phyloP scores from a whole-genome alignment of 345 rosid genomes.

The Orychophragmus violaceus region DNA sequence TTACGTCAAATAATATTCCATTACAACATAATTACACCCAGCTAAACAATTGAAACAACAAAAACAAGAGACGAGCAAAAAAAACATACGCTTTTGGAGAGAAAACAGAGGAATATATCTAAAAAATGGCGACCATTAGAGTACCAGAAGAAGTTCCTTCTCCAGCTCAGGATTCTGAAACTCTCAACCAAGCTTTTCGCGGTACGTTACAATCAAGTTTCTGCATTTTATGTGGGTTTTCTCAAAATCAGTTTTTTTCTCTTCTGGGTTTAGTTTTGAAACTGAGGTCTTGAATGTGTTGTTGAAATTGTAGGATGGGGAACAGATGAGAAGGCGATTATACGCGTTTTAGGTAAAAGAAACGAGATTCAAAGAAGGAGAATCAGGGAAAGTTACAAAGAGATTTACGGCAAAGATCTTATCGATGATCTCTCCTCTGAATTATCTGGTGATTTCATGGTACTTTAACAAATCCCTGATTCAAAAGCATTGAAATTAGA shows the following conservation, averaged over 20 bases:
- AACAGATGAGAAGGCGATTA: conserved; percentile 63
- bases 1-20: neutral
- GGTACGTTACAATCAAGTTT: conserved; percentile 34
- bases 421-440: conserved; percentile 55
- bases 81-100: neutral
- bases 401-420: conserved; percentile 57
- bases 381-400: conserved; percentile 58
- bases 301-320: conserved; percentile 50
- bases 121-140: conserved; percentile 40
- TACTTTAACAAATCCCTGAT: conserved; percentile 1
- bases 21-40: conserved; percentile 4
- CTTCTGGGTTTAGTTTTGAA: neutral
- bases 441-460: conserved; percentile 76
- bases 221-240: neutral
- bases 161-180: conserved; percentile 58
- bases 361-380: conserved; percentile 62
- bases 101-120: neutral
- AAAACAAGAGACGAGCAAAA: neutral
- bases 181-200: conserved; percentile 53
- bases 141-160: conserved; percentile 58
- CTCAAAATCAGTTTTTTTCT: neutral
- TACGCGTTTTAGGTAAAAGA: conserved; percentile 58
- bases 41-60: neutral
- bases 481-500: neutral
- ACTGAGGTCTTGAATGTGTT: neutral